Conservation (phyloP, 805 yeast genomes). For the Blastobotrys mokoenaii region DNA sequence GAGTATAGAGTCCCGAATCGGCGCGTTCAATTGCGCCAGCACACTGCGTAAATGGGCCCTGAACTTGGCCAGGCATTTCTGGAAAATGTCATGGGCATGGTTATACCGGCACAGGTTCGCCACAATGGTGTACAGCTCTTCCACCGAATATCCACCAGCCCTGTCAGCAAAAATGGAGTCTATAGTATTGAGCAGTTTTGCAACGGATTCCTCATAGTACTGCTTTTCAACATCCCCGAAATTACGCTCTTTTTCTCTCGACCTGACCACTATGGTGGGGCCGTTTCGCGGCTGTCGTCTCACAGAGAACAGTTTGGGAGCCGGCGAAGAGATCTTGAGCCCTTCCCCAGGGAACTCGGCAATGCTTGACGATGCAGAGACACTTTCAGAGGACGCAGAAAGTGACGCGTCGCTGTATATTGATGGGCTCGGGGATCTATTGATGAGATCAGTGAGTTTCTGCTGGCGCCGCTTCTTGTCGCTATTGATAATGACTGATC, state of each 20-base stretch:
- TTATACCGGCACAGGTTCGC: conserved; percentile 25
- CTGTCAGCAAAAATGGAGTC: conserved; percentile 10
- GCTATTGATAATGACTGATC: no score
- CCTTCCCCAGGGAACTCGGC: conserved; percentile 5
- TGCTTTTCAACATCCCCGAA: conserved; percentile 1
- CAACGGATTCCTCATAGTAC: conserved; percentile 11
- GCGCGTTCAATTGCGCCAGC: no score
- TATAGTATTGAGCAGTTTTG: conserved; percentile 13
- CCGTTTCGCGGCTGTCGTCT: no score
- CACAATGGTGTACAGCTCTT: conserved; percentile 25
- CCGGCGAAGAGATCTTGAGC: background rate
- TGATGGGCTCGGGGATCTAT: no score
- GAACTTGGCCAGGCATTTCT: background rate
- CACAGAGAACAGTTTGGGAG: background rate
- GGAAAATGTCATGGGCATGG: conserved; percentile 7
- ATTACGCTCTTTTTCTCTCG: background rate
- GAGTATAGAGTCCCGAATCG: no score
- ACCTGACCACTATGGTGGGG: background rate
- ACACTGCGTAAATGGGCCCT: no score
- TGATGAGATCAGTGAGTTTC: no score
- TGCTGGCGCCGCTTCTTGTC: no score
- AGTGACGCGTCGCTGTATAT: no score
- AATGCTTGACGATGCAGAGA: background rate
- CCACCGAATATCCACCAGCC: conserved; percentile 18
- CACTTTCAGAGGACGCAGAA: background rate